Percentiles rank a stretch among this genome's conserved stretches.
These are phyloP conservation scores for Candida tetrigidarum DNA, from an alignment of 1,139 yeast species.

Conservation along the genomic window DNA sequence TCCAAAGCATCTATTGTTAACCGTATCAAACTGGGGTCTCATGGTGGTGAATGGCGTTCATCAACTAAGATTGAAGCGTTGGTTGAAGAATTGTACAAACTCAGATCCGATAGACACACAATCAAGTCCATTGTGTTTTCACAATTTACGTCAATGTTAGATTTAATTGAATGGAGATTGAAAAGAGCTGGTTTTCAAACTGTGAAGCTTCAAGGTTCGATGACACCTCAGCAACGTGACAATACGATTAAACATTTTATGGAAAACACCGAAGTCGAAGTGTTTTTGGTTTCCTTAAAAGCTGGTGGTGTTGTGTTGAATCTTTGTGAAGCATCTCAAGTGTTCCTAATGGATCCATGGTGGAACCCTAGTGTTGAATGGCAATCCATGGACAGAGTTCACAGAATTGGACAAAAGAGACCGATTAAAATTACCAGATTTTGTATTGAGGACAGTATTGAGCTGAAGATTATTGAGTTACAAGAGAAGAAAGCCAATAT, in stretches of 20 bases:
- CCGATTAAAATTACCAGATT: slow-evolving; percentile 94
- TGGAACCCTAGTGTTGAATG: slow-evolving; percentile 99
- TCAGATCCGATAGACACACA: slow-evolving; percentile 85
- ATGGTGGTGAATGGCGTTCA: slow-evolving; percentile 84
- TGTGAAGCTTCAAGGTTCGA: slow-evolving; percentile 91
- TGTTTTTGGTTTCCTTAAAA: slow-evolving; percentile 88
- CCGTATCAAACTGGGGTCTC: slow-evolving; percentile 73
- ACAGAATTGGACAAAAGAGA: slow-evolving; percentile 93
- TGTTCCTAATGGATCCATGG: slow-evolving; percentile 96
- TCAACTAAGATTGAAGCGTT: slow-evolving; percentile 97
- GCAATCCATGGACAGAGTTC: slow-evolving; percentile 98
- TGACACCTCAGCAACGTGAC: slow-evolving; percentile 96
- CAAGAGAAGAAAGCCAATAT: slow-evolving; percentile 98
- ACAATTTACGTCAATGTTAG: slow-evolving; percentile 96
- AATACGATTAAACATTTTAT: slow-evolving; percentile 87
- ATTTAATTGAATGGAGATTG: slow-evolving; percentile 92
- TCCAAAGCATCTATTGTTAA: slow-evolving; percentile 87
- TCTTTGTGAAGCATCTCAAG: slow-evolving; percentile 96
- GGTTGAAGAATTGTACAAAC: slow-evolving; percentile 87
- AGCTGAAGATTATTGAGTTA: slow-evolving; percentile 90
- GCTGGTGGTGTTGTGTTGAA: slow-evolving; percentile 99
- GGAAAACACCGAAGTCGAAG: slow-evolving; percentile 92
- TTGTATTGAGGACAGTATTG: slow-evolving; percentile 95
- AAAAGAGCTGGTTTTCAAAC: slow-evolving; percentile 94
- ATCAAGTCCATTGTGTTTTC: slow-evolving; percentile 96